Conservation (phyloP, 306 rosid species). For the Cotoneaster glaucophyllus region DNA sequence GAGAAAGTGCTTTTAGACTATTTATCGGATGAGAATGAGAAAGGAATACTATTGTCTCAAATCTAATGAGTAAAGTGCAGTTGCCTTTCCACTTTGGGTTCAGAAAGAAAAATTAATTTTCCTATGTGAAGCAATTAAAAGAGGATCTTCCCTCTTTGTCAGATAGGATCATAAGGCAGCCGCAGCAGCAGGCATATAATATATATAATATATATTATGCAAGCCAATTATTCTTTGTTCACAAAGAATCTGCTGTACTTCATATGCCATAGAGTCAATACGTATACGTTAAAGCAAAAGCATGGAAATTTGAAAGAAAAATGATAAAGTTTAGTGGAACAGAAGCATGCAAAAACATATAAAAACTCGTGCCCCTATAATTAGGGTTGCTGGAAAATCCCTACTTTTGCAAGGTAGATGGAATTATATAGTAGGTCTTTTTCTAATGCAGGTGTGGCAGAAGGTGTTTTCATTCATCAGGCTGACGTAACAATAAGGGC, state of each 20-base stretch:
- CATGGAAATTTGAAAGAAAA: not conserved
- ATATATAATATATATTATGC: not conserved
- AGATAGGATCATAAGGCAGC: not conserved
- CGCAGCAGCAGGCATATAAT: not conserved
- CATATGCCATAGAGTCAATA: not conserved
- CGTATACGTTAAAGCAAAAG: not conserved
- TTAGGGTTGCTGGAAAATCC: not conserved
- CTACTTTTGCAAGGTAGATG: not conserved
- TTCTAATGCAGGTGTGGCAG: no score
- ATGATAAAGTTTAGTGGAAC: not conserved
- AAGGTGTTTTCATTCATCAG: no score
- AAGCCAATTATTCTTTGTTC: not conserved
- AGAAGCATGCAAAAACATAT: not conserved
- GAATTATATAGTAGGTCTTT: not conserved
- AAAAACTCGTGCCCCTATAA: not conserved
- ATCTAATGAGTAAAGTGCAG: not conserved
- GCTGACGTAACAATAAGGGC: no score
- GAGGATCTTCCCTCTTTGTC: conserved; percentile 1
- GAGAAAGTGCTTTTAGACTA: not conserved
- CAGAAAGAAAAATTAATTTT: not conserved
- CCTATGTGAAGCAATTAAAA: conserved; percentile 4
- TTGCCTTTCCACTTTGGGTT: conserved; percentile 1
- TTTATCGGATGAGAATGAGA: not conserved
- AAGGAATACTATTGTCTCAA: conserved; percentile 1
- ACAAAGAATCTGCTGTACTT: not conserved